Conservation (phyloP, 768 basidiomycete species). For the Lepiota venenata region DNA sequence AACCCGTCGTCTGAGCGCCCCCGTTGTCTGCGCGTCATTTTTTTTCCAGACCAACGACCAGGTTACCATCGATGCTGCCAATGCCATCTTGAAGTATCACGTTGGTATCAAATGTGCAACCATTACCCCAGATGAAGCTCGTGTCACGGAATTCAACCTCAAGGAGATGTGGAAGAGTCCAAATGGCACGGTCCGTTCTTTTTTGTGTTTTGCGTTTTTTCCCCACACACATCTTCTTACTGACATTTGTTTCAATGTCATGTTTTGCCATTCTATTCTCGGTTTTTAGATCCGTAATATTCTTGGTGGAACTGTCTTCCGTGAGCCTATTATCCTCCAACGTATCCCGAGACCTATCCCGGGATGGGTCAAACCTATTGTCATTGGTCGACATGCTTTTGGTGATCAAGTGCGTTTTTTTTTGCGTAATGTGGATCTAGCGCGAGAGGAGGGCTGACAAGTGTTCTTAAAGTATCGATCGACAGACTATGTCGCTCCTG, state of each 20-base stretch:
- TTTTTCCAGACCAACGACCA: slow-evolving; percentile 80
- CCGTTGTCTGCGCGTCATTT: background rate
- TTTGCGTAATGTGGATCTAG: background rate
- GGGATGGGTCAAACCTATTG: slow-evolving; percentile 95
- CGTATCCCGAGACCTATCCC: slow-evolving; percentile 92
- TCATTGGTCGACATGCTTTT: slow-evolving; percentile 96
- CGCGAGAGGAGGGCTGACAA: background rate
- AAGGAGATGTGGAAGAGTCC: slow-evolving; percentile 99
- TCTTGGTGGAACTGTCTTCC: slow-evolving; percentile 96
- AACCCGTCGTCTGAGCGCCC: background rate
- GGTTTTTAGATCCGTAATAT: slow-evolving; percentile 92
- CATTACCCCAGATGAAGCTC: slow-evolving; percentile 96
- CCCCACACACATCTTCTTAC: background rate
- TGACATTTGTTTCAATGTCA: slow-evolving; percentile 1
- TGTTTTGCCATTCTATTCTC: background rate
- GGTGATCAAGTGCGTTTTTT: slow-evolving; percentile 77
- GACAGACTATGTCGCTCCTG: slow-evolving; percentile 90
- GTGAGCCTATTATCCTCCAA: slow-evolving; percentile 93
- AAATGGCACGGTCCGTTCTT: slow-evolving; percentile 71
- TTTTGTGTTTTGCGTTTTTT: slow-evolving; percentile 21
- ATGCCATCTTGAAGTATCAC: slow-evolving; percentile 91
- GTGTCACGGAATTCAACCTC: slow-evolving; percentile 94
- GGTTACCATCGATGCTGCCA: slow-evolving; percentile 90
- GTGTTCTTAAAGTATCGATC: slow-evolving; percentile 74
- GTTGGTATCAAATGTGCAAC: slow-evolving; percentile 99